Percentiles rank a stretch among this genome's conserved stretches.
These are phyloP conservation scores for Lasiodiplodia sp. DNA, from an alignment of 2,329 filamentous ascomycete genomes.

Conservation along the genomic window DNA sequence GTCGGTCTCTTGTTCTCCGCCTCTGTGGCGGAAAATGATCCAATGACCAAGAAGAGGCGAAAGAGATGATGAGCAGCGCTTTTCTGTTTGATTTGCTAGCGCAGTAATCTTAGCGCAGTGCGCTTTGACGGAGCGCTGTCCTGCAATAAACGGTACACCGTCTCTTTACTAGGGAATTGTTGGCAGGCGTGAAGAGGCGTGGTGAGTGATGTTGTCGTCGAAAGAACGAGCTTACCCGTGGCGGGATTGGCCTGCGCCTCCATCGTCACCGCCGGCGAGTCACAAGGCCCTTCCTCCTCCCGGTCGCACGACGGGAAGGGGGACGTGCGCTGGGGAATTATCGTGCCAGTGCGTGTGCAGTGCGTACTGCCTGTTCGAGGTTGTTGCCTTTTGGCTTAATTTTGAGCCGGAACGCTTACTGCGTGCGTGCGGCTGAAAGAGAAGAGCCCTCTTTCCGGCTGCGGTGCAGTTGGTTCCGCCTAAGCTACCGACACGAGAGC, in stretches of 20 bases:
- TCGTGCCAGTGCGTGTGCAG: neutral
- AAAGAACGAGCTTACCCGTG: neutral
- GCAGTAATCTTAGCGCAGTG: neutral
- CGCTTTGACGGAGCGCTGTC: neutral
- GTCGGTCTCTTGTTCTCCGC: neutral
- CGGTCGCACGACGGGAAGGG: neutral
- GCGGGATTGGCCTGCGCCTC: constrained; percentile 6
- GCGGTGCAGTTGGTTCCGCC: neutral
- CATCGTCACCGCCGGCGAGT: constrained; percentile 14
- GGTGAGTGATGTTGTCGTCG: neutral
- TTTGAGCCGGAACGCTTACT: too few species aligned
- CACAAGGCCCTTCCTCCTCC: neutral
- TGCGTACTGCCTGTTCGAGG: too few species aligned
- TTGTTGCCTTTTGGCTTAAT: too few species aligned
- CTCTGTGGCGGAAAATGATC: neutral
- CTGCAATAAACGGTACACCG: neutral
- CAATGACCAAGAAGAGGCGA: neutral
- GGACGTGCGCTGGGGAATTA: neutral
- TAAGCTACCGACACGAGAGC: neutral
- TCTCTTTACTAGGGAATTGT: neutral
- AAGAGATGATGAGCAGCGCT: neutral
- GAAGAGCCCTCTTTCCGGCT: neutral
- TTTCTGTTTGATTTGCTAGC: neutral
- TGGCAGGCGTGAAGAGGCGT: neutral
- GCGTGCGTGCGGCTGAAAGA: too few species aligned